A percentile compares a stretch with the other conserved stretches of the same genome.
Evolutionary conservation across 768 basidiomycete genomes (phyloP).

Genomic region (Pleurotus platypus): DNA sequence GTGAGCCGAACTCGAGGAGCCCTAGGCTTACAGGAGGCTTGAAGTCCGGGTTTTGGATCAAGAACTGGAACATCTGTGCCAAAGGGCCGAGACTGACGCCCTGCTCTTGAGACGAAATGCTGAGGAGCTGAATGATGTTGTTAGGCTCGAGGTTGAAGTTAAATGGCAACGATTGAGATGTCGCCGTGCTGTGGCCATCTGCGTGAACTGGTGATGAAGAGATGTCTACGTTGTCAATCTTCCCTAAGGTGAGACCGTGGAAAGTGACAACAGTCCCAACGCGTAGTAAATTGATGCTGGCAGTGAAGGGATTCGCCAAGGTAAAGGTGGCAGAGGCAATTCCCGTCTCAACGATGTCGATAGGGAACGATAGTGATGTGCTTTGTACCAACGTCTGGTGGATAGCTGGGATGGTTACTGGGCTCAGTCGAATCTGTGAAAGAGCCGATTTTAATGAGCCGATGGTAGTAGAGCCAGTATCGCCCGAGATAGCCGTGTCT

Average conservation of each 20-base stretch:
- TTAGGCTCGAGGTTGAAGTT: slow-evolving; percentile 61
- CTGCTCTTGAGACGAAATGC: slow-evolving; percentile 46
- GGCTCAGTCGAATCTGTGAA: slow-evolving; percentile 54
- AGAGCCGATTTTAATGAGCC: slow-evolving; percentile 59
- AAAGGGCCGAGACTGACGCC: slow-evolving; percentile 61
- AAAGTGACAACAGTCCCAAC: slow-evolving; percentile 53
- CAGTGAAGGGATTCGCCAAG: slow-evolving; percentile 68
- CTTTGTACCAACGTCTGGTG: slow-evolving; percentile 57
- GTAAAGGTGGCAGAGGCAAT: slow-evolving; percentile 55
- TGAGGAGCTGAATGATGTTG: slow-evolving; percentile 57
- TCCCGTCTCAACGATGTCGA: slow-evolving; percentile 57
- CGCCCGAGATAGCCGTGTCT: slow-evolving; percentile 52
- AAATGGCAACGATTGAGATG: slow-evolving; percentile 55
- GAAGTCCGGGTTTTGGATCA: slow-evolving; percentile 45
- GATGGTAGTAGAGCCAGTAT: slow-evolving; percentile 52
- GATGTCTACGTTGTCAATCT: slow-evolving; percentile 51
- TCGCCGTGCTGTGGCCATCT: slow-evolving; percentile 52
- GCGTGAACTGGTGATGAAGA: slow-evolving; percentile 58
- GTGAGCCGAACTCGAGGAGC: not conserved
- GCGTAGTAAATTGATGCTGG: slow-evolving; percentile 60
- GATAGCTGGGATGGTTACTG: slow-evolving; percentile 62
- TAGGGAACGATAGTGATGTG: slow-evolving; percentile 57
- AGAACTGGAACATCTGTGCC: slow-evolving; percentile 48
- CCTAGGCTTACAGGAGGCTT: slow-evolving; percentile 44
- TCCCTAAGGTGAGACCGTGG: slow-evolving; percentile 52